Base-by-base conservation (phyloP, 2,329 filamentous ascomycete species). In the Xylariaceae sp. region DNA sequence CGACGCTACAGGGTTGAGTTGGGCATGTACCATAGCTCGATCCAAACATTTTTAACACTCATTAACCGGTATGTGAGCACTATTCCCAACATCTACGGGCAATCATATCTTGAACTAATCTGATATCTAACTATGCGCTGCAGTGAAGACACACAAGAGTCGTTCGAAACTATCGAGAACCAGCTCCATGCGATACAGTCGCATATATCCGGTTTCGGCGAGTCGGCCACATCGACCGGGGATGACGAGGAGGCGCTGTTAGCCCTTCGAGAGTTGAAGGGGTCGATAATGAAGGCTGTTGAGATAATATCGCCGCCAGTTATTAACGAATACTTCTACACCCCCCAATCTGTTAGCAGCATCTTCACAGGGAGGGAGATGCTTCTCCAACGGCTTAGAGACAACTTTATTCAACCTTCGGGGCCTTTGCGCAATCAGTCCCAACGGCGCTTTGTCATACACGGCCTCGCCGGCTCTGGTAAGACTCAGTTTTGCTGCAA, bases 401-500 rank as follows among this genome's bases (percentile, higher is more conserved):
- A 49, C 4, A 1, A 3, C 10, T 49, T 39, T 20, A 49, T 49
- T 30, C 45, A 49, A 15, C 21, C 33, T 13, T 23, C 45, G 1
- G 45, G 27, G 3, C 24, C 33, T 5, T n/a, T 10, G 8, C 15
- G n/a, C 9, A 18, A 16, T 15, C 33, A 40, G n/a, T 40, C 20
- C 3, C 45, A 49, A 23, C n/a, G 35, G 24, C 32, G 45, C 4
- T 49, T 49, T 18, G 45, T 49, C 6, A 23, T 49, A 15, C 27
- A 40, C n/a, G 45, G 45, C n/a, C 13, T 49, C 8, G 45, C 33
- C 11, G 45, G 45, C 8, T 49, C 45, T 26, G 45, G 45, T 4
- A 50, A 44, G 26, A 50, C 39, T 2, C 48, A 50, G 26, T 50
- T 50, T 24, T 50, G 48, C 11, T 50, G 39, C 20, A 50, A 50